A percentile compares a stretch with the other conserved stretches of the same genome.
Evolutionary conservation across 2,329 filamentous ascomycete species (phyloP).

Genomic region (Coniochaeta sp.): DNA sequence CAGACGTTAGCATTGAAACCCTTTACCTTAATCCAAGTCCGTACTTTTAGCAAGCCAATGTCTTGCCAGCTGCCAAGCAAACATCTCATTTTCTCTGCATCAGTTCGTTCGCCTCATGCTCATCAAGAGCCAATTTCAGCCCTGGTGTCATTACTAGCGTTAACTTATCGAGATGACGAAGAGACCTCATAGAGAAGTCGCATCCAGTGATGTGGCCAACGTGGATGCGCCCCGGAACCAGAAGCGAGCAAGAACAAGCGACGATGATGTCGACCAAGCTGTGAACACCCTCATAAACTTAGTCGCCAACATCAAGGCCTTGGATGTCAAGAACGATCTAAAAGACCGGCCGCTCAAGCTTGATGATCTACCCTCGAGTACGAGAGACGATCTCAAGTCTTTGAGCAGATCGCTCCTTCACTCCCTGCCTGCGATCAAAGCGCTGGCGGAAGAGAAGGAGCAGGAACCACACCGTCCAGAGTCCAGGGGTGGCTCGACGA

Average conservation of each 20-base stretch:
- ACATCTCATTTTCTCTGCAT: background rate
- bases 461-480: background rate
- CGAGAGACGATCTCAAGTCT: background rate
- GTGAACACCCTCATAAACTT: background rate
- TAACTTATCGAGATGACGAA: background rate
- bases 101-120: background rate
- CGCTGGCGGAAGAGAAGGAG: background rate
- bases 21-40: no score
- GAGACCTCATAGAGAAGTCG: background rate
- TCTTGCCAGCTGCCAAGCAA: no score
- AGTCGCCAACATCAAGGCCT: background rate
- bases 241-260: background rate
- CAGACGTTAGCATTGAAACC: no score
- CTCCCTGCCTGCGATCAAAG: background rate
- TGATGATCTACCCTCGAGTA: background rate
- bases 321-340: background rate
- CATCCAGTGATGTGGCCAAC: background rate
- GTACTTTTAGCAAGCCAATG: no score
- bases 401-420: background rate
- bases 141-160: no score
- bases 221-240: background rate
- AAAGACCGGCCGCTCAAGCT: background rate
- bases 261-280: background rate
- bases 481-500: background rate
- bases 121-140: background rate